Evolutionary conservation across 768 basidiomycete species (phyloP).

Genomic region (Pluteus cervinus): DNA sequence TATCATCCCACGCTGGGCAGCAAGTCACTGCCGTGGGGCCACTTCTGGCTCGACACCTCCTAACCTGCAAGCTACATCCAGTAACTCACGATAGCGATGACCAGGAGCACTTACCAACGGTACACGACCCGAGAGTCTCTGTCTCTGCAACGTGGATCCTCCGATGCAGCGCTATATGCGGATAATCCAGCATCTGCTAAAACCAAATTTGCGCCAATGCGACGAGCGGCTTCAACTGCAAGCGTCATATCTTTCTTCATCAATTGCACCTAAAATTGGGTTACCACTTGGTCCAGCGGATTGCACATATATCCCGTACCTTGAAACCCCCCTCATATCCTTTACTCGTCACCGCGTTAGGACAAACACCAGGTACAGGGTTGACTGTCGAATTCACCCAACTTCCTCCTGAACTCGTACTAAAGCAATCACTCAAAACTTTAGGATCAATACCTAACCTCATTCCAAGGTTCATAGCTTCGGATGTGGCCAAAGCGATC

Average conservation of each 20-base stretch:
- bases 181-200: conserved; percentile 30
- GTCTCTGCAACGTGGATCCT: conserved; percentile 31
- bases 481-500: conserved; percentile 35
- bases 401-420: conserved; percentile 33
- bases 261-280: conserved; percentile 26
- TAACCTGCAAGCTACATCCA: conserved; percentile 15
- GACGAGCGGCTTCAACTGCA: conserved; percentile 29
- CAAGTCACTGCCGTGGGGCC: too few species aligned
- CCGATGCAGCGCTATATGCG: conserved; percentile 32
- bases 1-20: neutral
- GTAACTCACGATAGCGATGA: neutral
- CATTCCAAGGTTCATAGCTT: conserved; percentile 42
- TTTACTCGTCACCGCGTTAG: conserved; percentile 34
- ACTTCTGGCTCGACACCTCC: conserved; percentile 25
- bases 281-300: neutral
- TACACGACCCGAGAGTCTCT: conserved; percentile 35
- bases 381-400: conserved; percentile 38
- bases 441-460: conserved; percentile 34
- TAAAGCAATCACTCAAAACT: conserved; percentile 29
- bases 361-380: conserved; percentile 38
- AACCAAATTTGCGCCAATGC: conserved; percentile 31
- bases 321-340: conserved; percentile 39
- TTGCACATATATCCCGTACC: conserved; percentile 12
- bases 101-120: conserved; percentile 24
- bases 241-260: conserved; percentile 41